Evolutionary conservation across 2,329 filamentous ascomycete species (phyloP), one percentile per base, ranked within the genome.

Genomic region (Cladosporium sp.): DNA sequence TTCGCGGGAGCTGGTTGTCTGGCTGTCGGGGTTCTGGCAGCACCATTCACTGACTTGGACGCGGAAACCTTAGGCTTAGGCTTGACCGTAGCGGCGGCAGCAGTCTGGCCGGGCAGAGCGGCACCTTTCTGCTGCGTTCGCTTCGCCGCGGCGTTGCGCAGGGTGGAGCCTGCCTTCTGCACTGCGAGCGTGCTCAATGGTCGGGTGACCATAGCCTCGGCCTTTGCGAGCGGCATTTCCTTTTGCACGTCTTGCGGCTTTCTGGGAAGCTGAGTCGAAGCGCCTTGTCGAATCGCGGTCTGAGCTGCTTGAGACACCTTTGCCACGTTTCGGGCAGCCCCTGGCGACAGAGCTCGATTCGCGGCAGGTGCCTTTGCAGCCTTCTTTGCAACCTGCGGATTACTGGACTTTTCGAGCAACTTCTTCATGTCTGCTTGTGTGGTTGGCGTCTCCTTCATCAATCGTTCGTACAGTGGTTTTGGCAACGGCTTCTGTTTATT

Each of bases 111-210:
- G n/a, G 65, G 62, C 34, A 66, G 53, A 17, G 62, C 67, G 34
- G 63, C 59, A 3, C 61, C 65, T 39, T 65, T 69, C 22, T 60
- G 60, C 35, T 62, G 59, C 20, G 64, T 58, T 28, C 65, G 56
- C 28, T 68, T 62, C 6, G 69, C 65, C 12, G 68, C 67, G 7
- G 66, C 63, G 24, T 67, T 65, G 34, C 65, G 61, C 12, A 69
- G 60, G 20, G 61, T 56, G 15, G 58, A 56, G 7, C 64, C 65
- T 17, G 66, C 68, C 36, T 59, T 65, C n/a, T 72, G 69, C 32
- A 72, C 59, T 1, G 70, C 70, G 32, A 71, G 54, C 1, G 70
- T 72, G 22, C 63, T 70, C 8, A 73, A 49, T 9, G 71, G 71
- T 34, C 70, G 57, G 1, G 71, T 73, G 45, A 73, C 65, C 37